phyloP scores from a whole-genome alignment of 257 asterid species.

The Primulina eburnea region DNA sequence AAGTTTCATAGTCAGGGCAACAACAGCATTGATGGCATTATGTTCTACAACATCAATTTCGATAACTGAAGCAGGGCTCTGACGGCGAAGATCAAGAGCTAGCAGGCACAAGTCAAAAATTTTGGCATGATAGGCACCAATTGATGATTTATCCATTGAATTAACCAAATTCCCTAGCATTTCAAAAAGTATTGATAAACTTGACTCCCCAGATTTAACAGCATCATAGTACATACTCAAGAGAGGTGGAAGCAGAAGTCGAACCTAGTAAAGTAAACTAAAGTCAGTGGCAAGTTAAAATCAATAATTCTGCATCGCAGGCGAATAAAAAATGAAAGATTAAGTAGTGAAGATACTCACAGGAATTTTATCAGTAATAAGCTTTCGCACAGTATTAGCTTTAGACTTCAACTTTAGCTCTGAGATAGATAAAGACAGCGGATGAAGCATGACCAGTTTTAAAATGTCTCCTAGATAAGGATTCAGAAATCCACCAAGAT shows the following conservation, averaged over 20 bases:
- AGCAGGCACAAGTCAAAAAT: conserved; percentile 75
- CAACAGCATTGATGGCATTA: conserved; percentile 57
- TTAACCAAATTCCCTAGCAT: conserved; percentile 64
- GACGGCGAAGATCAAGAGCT: conserved; percentile 90
- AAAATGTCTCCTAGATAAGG: conserved; percentile 71
- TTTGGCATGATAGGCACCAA: conserved; percentile 63
- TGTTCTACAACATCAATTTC: conserved; percentile 63
- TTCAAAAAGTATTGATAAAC: conserved; percentile 61
- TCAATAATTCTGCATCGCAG: not conserved
- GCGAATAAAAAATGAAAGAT: conserved; percentile 1
- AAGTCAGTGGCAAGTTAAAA: conserved; percentile 17
- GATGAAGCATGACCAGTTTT: conserved; percentile 62
- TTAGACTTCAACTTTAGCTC: conserved; percentile 59
- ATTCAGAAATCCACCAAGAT: conserved; percentile 79
- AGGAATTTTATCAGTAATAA: conserved; percentile 67
- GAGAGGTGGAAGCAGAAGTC: conserved; percentile 75
- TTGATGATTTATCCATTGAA: conserved; percentile 76
- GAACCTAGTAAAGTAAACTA: conserved; percentile 51
- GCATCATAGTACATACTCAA: conserved; percentile 63
- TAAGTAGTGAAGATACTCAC: conserved; percentile 44
- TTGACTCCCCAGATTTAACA: conserved; percentile 57
- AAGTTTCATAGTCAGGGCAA: conserved; percentile 70
- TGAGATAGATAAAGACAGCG: conserved; percentile 48
- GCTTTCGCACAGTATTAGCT: conserved; percentile 72
- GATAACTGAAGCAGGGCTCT: conserved; percentile 50